These are phyloP conservation scores for Schwanniomyces sp. DNA, from an alignment of 805 yeast genomes.

Conservation along the genomic window DNA sequence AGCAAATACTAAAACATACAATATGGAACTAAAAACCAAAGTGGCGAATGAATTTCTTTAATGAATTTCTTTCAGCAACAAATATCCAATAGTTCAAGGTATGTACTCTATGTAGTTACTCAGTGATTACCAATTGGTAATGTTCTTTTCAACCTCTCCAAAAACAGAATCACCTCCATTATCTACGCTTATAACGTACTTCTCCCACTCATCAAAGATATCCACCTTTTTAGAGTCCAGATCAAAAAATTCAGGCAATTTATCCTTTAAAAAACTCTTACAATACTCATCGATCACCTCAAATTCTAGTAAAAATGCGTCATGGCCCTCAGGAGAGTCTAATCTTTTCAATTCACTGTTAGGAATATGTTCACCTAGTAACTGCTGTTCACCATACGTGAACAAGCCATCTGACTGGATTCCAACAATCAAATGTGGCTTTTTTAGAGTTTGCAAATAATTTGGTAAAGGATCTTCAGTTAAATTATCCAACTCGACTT, in stretches of 20 bases:
- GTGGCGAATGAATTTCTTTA: too few species aligned
- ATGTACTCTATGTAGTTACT: not conserved
- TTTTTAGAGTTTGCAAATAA: conserved; percentile 59
- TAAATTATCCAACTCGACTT: conserved; percentile 43
- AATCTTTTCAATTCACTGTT: conserved; percentile 67
- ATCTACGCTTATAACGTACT: conserved; percentile 33
- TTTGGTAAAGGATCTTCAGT: conserved; percentile 37
- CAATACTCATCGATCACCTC: conserved; percentile 74
- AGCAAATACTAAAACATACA: too few species aligned
- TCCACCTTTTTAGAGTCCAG: conserved; percentile 39
- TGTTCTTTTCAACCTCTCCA: conserved; percentile 88
- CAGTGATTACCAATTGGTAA: conserved; percentile 76
- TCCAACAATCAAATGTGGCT: conserved; percentile 85
- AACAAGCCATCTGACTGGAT: conserved; percentile 90
- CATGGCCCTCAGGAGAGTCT: conserved; percentile 95
- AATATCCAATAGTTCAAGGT: not conserved
- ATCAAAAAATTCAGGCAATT: conserved; percentile 59
- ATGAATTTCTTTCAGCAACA: too few species aligned
- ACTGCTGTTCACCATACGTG: conserved; percentile 88
- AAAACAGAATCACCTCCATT: conserved; percentile 65
- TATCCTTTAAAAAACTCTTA: conserved; percentile 57
- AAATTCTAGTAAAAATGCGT: conserved; percentile 91
- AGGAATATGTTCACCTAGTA: conserved; percentile 73
- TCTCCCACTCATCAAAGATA: conserved; percentile 43
- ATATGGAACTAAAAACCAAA: too few species aligned